Percentiles rank a stretch among this genome's conserved stretches.
phyloP scores from a whole-genome alignment of 2,329 filamentous ascomycete genomes.

The Didymella sp. region DNA sequence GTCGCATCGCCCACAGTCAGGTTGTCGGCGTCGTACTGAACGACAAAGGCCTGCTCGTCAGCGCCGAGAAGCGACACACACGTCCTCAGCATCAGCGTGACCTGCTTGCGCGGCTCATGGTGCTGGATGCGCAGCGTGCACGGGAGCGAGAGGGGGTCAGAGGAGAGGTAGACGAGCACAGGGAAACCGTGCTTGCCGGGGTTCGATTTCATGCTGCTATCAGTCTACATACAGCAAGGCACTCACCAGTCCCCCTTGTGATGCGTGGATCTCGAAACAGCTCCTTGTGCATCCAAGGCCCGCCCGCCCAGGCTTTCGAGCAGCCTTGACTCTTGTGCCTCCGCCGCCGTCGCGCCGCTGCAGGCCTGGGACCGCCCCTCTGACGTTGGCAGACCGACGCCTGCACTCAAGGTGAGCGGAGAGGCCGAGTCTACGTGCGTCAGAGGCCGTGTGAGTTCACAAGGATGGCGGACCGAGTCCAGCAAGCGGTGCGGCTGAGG shows the following conservation, averaged over 20 bases:
- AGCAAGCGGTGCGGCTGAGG: neutral
- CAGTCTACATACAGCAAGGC: neutral
- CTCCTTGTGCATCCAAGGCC: slow-evolving; percentile 1
- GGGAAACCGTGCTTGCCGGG: neutral
- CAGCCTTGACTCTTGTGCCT: slow-evolving; percentile 1
- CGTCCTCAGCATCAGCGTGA: neutral
- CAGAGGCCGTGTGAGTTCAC: neutral
- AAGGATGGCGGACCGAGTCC: neutral
- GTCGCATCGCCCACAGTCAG: neutral
- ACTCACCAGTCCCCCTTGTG: neutral
- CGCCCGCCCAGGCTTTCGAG: slow-evolving; percentile 8
- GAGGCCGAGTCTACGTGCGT: neutral
- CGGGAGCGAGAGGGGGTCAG: neutral
- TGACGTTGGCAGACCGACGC: neutral
- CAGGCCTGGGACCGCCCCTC: slow-evolving; percentile 1
- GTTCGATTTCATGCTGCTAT: neutral
- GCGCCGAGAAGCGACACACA: neutral
- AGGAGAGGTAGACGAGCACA: neutral
- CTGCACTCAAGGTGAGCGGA: neutral
- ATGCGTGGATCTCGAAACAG: neutral
- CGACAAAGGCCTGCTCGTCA: neutral
- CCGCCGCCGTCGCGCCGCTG: neutral
- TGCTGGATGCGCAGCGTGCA: slow-evolving; percentile 1
- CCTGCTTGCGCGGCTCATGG: neutral
- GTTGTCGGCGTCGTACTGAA: neutral